phyloP scores from a whole-genome alignment of 176 grass and related monocot genomes.

The Carex myosuroides region DNA sequence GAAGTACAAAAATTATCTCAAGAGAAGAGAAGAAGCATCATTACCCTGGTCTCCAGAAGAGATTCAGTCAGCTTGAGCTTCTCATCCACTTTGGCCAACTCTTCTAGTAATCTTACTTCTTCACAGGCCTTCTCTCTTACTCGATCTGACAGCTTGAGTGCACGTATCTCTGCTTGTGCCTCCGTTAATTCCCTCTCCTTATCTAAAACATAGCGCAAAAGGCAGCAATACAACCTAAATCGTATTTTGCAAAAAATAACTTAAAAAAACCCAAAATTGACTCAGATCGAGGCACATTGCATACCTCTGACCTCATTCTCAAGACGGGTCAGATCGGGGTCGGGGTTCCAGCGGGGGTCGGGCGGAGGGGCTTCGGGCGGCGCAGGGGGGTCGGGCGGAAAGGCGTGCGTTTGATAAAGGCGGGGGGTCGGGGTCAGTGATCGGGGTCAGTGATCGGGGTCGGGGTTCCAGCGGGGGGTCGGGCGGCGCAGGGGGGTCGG shows the following conservation, averaged over 20 bases:
- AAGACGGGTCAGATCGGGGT: conserved; percentile 68
- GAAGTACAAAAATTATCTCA: background rate
- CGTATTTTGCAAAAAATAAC: background rate
- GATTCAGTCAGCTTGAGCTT: conserved; percentile 97
- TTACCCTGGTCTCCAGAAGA: conserved; percentile 85
- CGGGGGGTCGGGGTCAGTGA: too few relatives aligned
- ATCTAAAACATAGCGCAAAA: conserved; percentile 28
- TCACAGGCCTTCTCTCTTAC: conserved; percentile 94
- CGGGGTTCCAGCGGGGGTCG: too few relatives aligned
- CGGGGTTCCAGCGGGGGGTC: too few relatives aligned
- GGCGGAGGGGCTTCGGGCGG: too few relatives aligned
- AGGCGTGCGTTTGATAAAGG: too few relatives aligned
- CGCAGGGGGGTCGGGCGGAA: too few relatives aligned
- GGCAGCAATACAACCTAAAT: background rate
- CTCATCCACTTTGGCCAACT: conserved; percentile 78
- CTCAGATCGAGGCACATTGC: conserved; percentile 30
- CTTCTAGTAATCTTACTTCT: conserved; percentile 68
- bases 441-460: too few relatives aligned
- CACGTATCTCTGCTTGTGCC: conserved; percentile 83
- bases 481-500: too few relatives aligned
- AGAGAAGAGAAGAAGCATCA: conserved; percentile 4
- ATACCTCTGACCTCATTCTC: conserved; percentile 80
- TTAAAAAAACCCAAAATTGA: conserved; percentile 16
- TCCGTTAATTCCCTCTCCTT: conserved; percentile 87
- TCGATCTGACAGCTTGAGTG: conserved; percentile 75